Base-by-base conservation (phyloP, 441 rosid species). In the Erodium chrysanthum region DNA sequence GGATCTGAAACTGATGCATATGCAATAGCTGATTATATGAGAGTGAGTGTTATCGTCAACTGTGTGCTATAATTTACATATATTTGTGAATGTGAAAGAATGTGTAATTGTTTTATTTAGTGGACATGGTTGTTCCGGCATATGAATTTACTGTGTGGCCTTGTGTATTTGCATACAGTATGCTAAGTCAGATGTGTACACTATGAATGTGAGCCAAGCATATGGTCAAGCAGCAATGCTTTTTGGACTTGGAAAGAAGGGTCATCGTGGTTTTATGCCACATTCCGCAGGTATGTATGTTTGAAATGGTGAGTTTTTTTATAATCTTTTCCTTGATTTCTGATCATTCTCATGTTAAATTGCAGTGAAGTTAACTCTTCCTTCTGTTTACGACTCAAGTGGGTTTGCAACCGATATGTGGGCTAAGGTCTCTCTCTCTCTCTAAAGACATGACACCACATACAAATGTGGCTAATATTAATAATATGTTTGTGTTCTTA, bases 221-320 rank as follows among this genome's bases (percentile, higher is more conserved):
- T 85, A 70, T 76, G 98, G 98, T 78, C 96, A 88, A 85, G 96
- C 98, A 65, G 97, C 91, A 66, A 88, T 90, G 98, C 88, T 90
- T 81, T 83, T 92, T 18, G 79, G 94, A 23, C 82, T 81, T 27
- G 98, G 97, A 79, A 77, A 84, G 59, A 88, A 83, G 78, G 98
- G 96, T 65, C 77, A 70, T 68, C 97, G 96, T 65, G 90, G 83
- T n/a, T 68, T 87, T 29, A 90, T 83, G 79, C 92, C 92, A 70
- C 80, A 88, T 79, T 83, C 90, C 72, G 81, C 84, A 15, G 85
- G 98, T 90, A 84, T 71, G 84, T 25, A 2, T 31, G 2, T 31
- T 31, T 31, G 35, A 27, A 27, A 3, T 3, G 1, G 29, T 1
- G 2, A 1, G 29, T 27, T 2, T 31, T 31, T 31, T 31, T 2